Base-by-base conservation (phyloP, 2,329 filamentous ascomycete genomes). In the Fusarium nematophilum region DNA sequence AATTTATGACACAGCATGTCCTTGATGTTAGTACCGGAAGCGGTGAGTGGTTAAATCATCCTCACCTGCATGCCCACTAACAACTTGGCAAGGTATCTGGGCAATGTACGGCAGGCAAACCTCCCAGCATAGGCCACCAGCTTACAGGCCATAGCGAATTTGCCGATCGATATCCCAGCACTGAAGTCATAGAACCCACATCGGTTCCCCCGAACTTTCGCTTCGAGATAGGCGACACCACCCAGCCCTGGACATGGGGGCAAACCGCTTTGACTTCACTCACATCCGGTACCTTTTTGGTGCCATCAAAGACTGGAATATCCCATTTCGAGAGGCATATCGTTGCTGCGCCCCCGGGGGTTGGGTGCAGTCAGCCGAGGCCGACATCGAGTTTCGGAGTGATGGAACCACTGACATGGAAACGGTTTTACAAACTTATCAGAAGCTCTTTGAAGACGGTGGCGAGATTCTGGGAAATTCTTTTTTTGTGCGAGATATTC, bases 11-110 rank as follows among this genome's bases (percentile, higher is more conserved):
- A n/a, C n/a, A 59, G 57, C 59, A 34, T 7, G 57, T 57, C 0
- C 57, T 60, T 6, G 57, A 60, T 9, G 52, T 60, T 2, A 57
- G 57, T 9, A 60, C 57, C 2, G 57, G 57, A 27, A 60, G 43
- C 21, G 57, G 57, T 46, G 46, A 17, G 57, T n/a, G 13, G 17
- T 1, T 6, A 6, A 1, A 11, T 2, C 0, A 7, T 1, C 3
- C 21, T 29, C 0, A n/a, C 29, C 0, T 3, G 25, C n/a, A 5
- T 14, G 6, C 13, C 14, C 3, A 4, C 45, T 39, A 6, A 48
- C 15, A 1, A 9, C 9, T 9, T 6, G 1, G 2, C 25, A 60
- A 48, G 57, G 57, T 13, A 60, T 60, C 3, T 60, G 57, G 57
- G 44, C 57, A 1, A 60, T 60, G 57, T 61, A 25, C 5, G 14